A percentile compares a stretch with the other conserved stretches of the same genome.
Evolutionary conservation across 371 early-diverging fungal genomes (phyloP).

Genomic region (Caulochytrium protostelioides): DNA sequence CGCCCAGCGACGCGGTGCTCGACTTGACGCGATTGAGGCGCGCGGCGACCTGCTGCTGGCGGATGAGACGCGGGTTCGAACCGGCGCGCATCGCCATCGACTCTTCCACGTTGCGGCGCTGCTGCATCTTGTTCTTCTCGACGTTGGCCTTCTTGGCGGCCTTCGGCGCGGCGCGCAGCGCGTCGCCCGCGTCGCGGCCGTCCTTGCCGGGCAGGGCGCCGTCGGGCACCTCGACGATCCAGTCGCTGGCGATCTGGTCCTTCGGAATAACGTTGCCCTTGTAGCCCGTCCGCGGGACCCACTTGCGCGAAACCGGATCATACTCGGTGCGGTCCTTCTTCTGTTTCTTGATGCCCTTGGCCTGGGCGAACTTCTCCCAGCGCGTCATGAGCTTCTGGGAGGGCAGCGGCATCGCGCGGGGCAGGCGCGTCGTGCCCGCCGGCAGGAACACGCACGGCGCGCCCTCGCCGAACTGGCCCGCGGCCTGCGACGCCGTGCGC

Average conservation of each 20-base stretch:
- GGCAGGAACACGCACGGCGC: no score
- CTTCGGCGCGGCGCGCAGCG: no score
- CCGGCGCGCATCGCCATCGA: constrained; percentile 24
- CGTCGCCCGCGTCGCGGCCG: no score
- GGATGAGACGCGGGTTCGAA: constrained; percentile 23
- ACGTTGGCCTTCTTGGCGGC: constrained; percentile 72
- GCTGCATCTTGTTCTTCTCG: constrained; percentile 62
- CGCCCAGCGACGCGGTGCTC: constrained; percentile 73
- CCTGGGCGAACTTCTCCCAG: constrained; percentile 98
- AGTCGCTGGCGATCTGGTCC: constrained; percentile 44
- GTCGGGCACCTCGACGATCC: constrained; percentile 76
- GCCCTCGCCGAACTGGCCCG: constrained; percentile 54
- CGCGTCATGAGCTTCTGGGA: constrained; percentile 70
- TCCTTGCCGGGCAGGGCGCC: no score
- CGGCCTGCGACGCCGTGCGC: constrained; percentile 41
- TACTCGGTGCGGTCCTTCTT: constrained; percentile 64
- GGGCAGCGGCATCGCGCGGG: constrained; percentile 64
- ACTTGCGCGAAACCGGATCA: constrained; percentile 72
- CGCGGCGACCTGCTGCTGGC: constrained; percentile 44
- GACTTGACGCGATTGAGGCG: constrained; percentile 6
- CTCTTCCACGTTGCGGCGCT: constrained; percentile 63
- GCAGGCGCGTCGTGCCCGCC: constrained; percentile 34
- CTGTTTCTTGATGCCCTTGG: constrained; percentile 84
- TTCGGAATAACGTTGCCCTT: constrained; percentile 50
- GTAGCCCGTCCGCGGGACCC: constrained; percentile 80